Conservation (phyloP, 78 protist genomes). For the Mastigamoeba balamuthi region DNA sequence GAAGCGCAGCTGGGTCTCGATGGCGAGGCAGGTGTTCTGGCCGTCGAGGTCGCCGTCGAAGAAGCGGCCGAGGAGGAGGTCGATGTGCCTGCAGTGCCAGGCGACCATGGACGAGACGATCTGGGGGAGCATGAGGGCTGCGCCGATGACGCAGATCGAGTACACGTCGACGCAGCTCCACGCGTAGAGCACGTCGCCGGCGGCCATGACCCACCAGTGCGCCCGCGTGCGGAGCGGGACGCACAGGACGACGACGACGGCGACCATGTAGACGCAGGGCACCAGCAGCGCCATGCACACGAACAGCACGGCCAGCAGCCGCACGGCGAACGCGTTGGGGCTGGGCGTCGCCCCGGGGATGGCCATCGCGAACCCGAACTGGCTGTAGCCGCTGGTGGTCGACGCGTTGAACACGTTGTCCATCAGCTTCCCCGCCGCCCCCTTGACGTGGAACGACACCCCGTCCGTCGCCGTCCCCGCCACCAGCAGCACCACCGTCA, state of each 20-base stretch:
- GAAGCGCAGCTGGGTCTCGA: neutral
- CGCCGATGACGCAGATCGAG: slow-evolving; percentile 13
- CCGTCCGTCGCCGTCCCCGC: too few relatives aligned
- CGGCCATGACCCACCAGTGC: neutral
- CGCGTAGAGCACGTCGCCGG: slow-evolving; percentile 13
- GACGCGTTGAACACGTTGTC: too few relatives aligned
- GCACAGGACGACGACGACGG: neutral
- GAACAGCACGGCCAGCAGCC: too few relatives aligned
- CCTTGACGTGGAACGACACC: too few relatives aligned
- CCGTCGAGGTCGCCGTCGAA: neutral
- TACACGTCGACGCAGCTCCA: slow-evolving; percentile 30
- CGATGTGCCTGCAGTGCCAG: slow-evolving; percentile 4
- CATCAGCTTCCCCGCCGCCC: too few relatives aligned
- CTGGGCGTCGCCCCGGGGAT: too few relatives aligned
- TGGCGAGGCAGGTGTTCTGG: slow-evolving; percentile 5
- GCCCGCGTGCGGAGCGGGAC: neutral
- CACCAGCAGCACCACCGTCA: too few relatives aligned
- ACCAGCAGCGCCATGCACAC: too few relatives aligned
- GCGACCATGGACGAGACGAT: slow-evolving; percentile 14
- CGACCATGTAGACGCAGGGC: slow-evolving; percentile 1
- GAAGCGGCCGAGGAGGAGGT: neutral
- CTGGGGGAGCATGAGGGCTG: neutral
- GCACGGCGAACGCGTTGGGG: too few relatives aligned
- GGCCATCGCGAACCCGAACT: too few relatives aligned
- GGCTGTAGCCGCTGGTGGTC: too few relatives aligned